Conservation (phyloP, 176 grass and related monocot genomes). For the Tuctoria greenei region DNA sequence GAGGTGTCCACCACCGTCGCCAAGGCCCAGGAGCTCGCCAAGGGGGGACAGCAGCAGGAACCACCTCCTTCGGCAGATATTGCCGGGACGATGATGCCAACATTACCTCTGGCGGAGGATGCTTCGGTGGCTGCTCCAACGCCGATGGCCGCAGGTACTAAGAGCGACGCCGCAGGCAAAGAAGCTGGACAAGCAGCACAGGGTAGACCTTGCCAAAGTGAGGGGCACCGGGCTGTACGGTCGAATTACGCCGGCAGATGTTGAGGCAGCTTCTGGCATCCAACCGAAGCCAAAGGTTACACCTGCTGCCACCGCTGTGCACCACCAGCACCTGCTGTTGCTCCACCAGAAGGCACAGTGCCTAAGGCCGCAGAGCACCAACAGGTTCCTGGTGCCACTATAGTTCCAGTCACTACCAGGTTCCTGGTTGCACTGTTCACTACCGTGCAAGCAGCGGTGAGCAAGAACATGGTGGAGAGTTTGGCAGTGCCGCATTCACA, state of each 20-base stretch:
- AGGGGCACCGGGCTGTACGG: constrained; percentile 66
- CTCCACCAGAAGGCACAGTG: constrained; percentile 26
- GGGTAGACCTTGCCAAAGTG: constrained; percentile 75
- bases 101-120: neutral
- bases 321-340: constrained; percentile 23
- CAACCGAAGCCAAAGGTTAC: constrained; percentile 52
- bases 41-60: constrained; percentile 48
- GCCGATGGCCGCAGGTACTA: constrained; percentile 42
- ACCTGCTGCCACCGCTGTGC: constrained; percentile 32
- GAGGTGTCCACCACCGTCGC: constrained; percentile 64
- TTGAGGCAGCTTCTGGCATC: constrained; percentile 79
- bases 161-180: constrained; percentile 80
- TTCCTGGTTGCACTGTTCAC: no score
- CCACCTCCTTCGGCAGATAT: constrained; percentile 8
- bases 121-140: constrained; percentile 35
- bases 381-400: constrained; percentile 59
- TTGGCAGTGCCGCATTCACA: constrained; percentile 84
- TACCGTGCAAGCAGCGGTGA: constrained; percentile 85
- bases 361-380: constrained; percentile 46
- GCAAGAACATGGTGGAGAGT: constrained; percentile 97
- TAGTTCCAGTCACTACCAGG: constrained; percentile 82
- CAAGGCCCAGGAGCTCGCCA: constrained; percentile 58
- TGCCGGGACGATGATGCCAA: neutral
- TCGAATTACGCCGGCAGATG: constrained; percentile 73
- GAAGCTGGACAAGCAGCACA: constrained; percentile 92